Evolutionary conservation across 1,284 basidiomycete species (phyloP).

Genomic region (Coniophora puteana): DNA sequence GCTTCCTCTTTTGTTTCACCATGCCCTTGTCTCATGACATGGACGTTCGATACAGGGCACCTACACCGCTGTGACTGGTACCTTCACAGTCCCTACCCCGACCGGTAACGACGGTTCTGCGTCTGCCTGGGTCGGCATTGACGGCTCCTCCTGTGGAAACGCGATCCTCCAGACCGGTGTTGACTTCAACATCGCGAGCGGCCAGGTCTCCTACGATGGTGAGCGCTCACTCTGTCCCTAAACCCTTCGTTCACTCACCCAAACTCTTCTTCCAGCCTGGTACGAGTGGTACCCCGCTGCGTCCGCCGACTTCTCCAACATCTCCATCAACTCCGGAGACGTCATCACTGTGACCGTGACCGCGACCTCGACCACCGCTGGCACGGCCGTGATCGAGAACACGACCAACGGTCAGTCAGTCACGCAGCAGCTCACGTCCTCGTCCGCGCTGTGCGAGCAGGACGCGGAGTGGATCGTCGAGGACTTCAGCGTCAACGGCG

Average conservation of each 20-base stretch:
- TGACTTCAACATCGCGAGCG: conserved; percentile 22
- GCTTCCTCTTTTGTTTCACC: too few species aligned
- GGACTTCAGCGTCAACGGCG: conserved; percentile 21
- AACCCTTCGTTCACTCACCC: conserved; percentile 2
- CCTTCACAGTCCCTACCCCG: conserved; percentile 11
- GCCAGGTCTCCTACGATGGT: conserved; percentile 22
- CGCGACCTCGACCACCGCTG: conserved; percentile 22
- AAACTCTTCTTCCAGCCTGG: too few species aligned
- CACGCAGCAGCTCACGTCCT: conserved; percentile 31
- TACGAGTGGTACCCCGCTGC: conserved; percentile 32
- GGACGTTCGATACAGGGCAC: too few species aligned
- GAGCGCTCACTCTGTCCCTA: conserved; percentile 4
- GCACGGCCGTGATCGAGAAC: too few species aligned
- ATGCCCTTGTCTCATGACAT: too few species aligned
- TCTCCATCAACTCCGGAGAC: conserved; percentile 26
- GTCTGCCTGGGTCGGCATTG: too few species aligned
- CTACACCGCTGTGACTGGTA: too few species aligned
- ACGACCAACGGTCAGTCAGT: conserved; percentile 28
- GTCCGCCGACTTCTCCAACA: conserved; percentile 26
- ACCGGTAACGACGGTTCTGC: conserved; percentile 17
- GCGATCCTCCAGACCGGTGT: too few species aligned
- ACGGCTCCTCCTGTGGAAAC: too few species aligned
- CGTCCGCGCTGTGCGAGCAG: too few species aligned
- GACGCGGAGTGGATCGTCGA: too few species aligned
- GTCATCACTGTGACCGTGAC: conserved; percentile 25